Base-by-base conservation (phyloP, 176 grass and related monocot species). In the Oropetium thomaeum region DNA sequence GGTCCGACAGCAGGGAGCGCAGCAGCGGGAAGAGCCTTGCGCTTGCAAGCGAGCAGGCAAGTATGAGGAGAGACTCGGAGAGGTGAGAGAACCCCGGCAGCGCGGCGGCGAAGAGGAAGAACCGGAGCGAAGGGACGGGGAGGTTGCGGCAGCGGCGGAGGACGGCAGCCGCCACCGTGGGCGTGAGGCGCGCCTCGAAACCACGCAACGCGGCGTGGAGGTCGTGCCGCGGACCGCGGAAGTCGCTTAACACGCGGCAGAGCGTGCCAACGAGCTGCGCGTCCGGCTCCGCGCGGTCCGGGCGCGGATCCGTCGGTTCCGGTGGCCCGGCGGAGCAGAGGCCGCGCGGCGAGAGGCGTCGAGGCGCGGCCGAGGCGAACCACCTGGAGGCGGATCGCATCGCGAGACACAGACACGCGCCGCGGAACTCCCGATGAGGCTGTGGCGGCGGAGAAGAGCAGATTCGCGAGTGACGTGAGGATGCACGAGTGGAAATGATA, bases 241-340 rank as follows among this genome's bases (percentile, higher is more conserved):
- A 87, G 73, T 99, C 87, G 76, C 89, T 95, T 59, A 99, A 84
- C 27, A 96, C 62, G 12, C 92, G 87, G 65, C 96, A 92, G 15
- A 99, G 80, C 53, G 82, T 68, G 80, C 79, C 80, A 32, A 93
- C 83, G 61, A 90, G 85, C 23, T 53, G 79, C 16, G 16, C 40
- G 66, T 87, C 80, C 0, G 10, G 58, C 13, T 68, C 69, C 53
- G 53, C 53, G 6, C n/a, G 25, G 34, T 35, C 41, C 15, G 37
- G 66, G 58, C 58, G 35, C 72, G 58, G 79, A 82, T 77, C 79
- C 47, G 49, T 37, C 15, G 48, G 43, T 3, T 20, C 12, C 2
- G 34, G 13, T 3, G 54, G 69, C 38, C 64, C 37, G 5, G 64
- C 38, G 44, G 81, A 41, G 70, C 16, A 20, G 75, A 79, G 30